These are phyloP conservation scores for Tilletia indica DNA, from an alignment of 1,284 basidiomycete species.

Conservation along the genomic window DNA sequence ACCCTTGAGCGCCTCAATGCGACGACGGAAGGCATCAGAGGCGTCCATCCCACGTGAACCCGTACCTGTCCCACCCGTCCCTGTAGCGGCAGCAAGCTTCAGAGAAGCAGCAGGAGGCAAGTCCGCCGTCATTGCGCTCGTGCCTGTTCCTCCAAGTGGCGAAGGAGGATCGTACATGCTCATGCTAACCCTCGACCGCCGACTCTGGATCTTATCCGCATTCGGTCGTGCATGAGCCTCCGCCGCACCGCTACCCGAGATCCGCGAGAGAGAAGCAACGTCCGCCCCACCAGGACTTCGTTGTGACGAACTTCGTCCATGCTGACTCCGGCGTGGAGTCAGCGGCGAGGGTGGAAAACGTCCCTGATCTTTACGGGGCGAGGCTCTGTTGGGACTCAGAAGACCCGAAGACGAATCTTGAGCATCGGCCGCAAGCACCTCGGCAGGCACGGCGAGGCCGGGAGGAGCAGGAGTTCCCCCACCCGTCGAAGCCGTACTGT, in stretches of 20 bases:
- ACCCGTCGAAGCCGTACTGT: constrained; percentile 7
- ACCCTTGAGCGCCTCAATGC: constrained; percentile 49
- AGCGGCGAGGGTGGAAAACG: too few species aligned
- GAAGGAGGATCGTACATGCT: constrained; percentile 14
- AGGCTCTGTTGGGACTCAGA: too few species aligned
- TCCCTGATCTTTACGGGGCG: too few species aligned
- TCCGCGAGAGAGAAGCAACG: background rate
- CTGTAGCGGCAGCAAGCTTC: background rate
- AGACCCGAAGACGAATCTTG: too few species aligned
- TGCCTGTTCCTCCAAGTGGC: background rate
- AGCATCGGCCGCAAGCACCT: background rate
- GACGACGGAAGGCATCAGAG: constrained; percentile 28
- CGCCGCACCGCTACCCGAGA: background rate
- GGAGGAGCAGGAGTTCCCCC: background rate
- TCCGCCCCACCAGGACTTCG: background rate
- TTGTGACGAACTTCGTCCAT: too few species aligned
- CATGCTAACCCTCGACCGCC: background rate
- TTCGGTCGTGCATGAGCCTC: background rate
- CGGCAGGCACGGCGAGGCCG: background rate
- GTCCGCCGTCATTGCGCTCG: background rate
- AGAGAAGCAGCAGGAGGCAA: background rate
- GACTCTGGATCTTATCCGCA: constrained; percentile 11
- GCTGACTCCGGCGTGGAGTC: too few species aligned
- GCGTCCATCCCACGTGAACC: background rate
- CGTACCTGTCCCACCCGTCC: background rate